phyloP scores from a whole-genome alignment of 2,329 filamentous ascomycete species.

The Fusarium euwallaceae region DNA sequence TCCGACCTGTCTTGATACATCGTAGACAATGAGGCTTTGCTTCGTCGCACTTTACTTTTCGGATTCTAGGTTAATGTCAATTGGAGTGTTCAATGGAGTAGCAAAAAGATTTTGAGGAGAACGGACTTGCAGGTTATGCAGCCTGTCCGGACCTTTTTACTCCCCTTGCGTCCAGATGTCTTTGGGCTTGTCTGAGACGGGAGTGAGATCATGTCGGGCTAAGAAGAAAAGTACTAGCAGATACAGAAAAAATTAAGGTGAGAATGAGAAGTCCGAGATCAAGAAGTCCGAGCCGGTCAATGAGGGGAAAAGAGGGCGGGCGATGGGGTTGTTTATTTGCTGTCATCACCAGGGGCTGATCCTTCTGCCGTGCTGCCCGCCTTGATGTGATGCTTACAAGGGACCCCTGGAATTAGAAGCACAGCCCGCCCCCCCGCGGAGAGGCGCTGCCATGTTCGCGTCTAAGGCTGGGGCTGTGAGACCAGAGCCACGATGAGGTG shows the following conservation, averaged over 20 bases:
- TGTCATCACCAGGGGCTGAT: slow-evolving; percentile 5
- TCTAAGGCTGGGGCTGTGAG: slow-evolving; percentile 5
- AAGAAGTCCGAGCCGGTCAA: slow-evolving; percentile 35
- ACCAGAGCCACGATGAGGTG: not conserved
- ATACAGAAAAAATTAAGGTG: not conserved
- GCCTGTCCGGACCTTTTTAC: slow-evolving; percentile 62
- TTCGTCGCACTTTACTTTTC: slow-evolving; percentile 71
- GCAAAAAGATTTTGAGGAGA: not conserved
- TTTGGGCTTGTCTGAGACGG: slow-evolving; percentile 18
- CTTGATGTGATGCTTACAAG: slow-evolving; percentile 12
- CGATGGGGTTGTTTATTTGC: slow-evolving; percentile 28
- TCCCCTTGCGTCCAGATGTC: slow-evolving; percentile 55
- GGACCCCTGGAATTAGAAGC: not conserved
- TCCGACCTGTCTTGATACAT: slow-evolving; percentile 67
- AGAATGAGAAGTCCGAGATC: slow-evolving; percentile 11
- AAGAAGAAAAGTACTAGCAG: not conserved
- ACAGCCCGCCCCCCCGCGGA: not conserved
- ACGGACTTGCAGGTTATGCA: slow-evolving; percentile 70
- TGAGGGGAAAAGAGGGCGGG: slow-evolving; percentile 28
- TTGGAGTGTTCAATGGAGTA: not conserved
- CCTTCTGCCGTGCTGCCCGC: not conserved
- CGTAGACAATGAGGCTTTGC: slow-evolving; percentile 64
- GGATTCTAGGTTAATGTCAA: slow-evolving; percentile 55
- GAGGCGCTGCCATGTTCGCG: slow-evolving; percentile 3
- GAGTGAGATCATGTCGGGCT: slow-evolving; percentile 16